Evolutionary conservation across 1,284 basidiomycete species (phyloP), one percentile per base, ranked within the genome.

Genomic region (Apiotrichum brassicae): DNA sequence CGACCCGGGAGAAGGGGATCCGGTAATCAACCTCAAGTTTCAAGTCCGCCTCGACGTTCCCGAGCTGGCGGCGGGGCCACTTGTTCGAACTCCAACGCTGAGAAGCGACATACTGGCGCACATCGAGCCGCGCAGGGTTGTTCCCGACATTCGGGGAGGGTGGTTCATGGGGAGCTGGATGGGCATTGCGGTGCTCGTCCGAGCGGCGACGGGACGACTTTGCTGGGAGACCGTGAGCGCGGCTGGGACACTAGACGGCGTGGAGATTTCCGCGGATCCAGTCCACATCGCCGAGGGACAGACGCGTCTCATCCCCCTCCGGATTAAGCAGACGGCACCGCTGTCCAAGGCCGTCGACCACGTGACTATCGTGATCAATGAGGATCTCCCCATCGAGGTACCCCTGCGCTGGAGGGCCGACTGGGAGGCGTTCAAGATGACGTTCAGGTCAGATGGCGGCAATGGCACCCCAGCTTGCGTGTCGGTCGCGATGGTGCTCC

Each of bases 101-200:
- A n/a, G n/a, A n/a, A n/a, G n/a, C n/a, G n/a, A n/a, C n/a, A n/a
- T n/a, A n/a, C n/a, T n/a, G n/a, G n/a, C n/a, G n/a, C n/a, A n/a
- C n/a, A n/a, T n/a, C 3, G 36, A 37, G 2, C 25, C 46, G 0
- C 61, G 58, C 16, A 52, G 38, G 2, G 30, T 59, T 3, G 40
- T 63, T 3, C 68, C 67, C 0, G 63, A 67, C 43, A 36, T 61
- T 11, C 34, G 70, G 3, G 61, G 65, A 36, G 68, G 68, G 4
- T 54, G 54, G 56, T 40, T 65, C 13, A 58, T 65, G 60, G 70
- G 70, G 4, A 53, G 61, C 6, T 66, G 59, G 58, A 35, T 62
- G 0, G 52, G 56, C 0, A 22, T 66, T 2, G 60, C 45, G 2
- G 26, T 68, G 4, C 49, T 60, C 20, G 50, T 46, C 2, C 12